phyloP scores from a whole-genome alignment of 306 rosid species.

The Cicer pinnatifidum region DNA sequence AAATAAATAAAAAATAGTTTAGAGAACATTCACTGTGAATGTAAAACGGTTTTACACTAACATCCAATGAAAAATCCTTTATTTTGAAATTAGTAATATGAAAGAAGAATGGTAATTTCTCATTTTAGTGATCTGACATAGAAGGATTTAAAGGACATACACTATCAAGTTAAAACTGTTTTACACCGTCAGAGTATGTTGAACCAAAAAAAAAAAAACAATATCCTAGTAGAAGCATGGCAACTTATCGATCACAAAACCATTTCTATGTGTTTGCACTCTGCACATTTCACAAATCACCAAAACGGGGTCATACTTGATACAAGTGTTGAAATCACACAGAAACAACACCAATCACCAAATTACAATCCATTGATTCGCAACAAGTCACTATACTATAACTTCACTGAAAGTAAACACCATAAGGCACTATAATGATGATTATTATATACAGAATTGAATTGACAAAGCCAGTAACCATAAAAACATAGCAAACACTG shows the following conservation, averaged over 20 bases:
- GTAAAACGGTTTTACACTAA: no score
- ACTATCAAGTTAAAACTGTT: no score
- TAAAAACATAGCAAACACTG: background rate
- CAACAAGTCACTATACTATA: background rate
- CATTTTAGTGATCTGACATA: no score
- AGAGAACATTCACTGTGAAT: no score
- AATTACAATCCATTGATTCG: slow-evolving; percentile 16
- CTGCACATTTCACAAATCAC: slow-evolving; percentile 22
- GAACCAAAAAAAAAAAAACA: background rate
- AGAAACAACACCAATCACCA: slow-evolving; percentile 13
- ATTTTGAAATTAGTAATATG: no score
- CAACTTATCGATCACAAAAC: background rate
- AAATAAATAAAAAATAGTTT: background rate
- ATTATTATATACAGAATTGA: slow-evolving; percentile 12
- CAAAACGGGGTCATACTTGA: slow-evolving; percentile 11
- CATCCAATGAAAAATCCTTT: no score
- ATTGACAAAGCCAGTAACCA: slow-evolving; percentile 32
- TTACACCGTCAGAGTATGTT: no score
- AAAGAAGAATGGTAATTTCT: no score
- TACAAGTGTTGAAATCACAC: background rate
- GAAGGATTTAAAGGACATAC: no score
- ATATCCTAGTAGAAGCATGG: background rate
- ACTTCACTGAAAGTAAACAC: background rate
- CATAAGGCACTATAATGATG: background rate
- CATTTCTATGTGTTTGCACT: slow-evolving; percentile 2